Conservation (phyloP, 208 protist genomes). For the Trypanosoma melophagium region DNA sequence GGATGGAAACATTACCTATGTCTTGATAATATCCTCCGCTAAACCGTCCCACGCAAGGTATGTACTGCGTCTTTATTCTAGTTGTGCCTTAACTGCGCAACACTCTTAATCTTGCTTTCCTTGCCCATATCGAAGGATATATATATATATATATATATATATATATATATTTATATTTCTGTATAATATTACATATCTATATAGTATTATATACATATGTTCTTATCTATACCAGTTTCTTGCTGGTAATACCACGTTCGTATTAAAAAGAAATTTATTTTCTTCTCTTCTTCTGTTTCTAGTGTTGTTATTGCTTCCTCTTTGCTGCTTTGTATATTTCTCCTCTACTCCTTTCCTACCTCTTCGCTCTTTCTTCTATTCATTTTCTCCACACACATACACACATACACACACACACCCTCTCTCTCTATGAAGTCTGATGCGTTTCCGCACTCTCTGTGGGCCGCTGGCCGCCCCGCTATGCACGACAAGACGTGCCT, state of each 20-base stretch:
- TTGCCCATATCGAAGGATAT: background rate
- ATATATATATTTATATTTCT: no score
- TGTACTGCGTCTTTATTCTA: constrained; percentile 64
- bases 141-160: no score
- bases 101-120: constrained; percentile 15
- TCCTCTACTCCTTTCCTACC: constrained; percentile 12
- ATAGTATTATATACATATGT: no score
- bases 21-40: constrained; percentile 60
- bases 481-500: constrained; percentile 7
- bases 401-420: background rate
- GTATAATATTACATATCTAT: no score
- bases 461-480: background rate
- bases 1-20: constrained; percentile 45
- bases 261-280: constrained; percentile 4
- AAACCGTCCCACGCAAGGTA: constrained; percentile 52
- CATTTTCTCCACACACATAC: no score
- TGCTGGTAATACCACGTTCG: background rate
- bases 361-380: no score
- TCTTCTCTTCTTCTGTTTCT: background rate
- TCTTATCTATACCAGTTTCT: background rate
- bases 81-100: constrained; percentile 32
- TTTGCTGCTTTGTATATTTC: constrained; percentile 17
- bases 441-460: constrained; percentile 23
- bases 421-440: background rate
- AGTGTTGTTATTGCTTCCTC: background rate